A percentile compares a stretch with the other conserved stretches of the same genome.
phyloP scores from a whole-genome alignment of 257 asterid genomes.

The Nicotiana noctiflora region DNA sequence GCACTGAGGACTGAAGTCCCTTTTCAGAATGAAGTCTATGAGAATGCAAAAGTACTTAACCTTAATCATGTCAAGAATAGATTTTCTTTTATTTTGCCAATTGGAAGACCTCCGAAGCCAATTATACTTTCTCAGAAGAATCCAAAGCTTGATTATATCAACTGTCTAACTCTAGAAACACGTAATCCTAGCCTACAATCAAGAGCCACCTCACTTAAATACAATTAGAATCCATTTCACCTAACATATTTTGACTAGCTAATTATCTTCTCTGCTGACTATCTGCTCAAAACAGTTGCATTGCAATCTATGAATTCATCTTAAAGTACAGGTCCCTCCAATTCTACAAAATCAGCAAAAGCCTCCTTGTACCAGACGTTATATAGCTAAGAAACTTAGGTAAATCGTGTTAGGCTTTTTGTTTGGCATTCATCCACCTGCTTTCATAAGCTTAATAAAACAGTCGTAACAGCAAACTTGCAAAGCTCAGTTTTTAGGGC shows the following conservation, averaged over 20 bases:
- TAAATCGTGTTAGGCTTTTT: not conserved
- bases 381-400: not conserved
- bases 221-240: not conserved
- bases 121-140: not conserved
- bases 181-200: not conserved
- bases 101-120: not conserved
- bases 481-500: not conserved
- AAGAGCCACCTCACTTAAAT: not conserved
- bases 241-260: not conserved
- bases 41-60: not conserved
- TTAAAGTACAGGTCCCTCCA: not conserved
- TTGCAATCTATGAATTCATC: constrained; percentile 1
- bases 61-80: not conserved
- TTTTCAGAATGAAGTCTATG: not conserved
- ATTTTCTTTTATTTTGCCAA: not conserved
- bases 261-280: not conserved
- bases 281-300: not conserved
- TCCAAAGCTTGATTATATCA: not conserved
- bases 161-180: not conserved
- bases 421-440: not conserved
- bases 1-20: not conserved
- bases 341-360: not conserved
- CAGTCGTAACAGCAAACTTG: not conserved
- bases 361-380: not conserved
- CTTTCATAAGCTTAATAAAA: not conserved